These are phyloP conservation scores for Hypsizygus marmoreus DNA, from an alignment of 768 basidiomycete species.

Conservation along the genomic window DNA sequence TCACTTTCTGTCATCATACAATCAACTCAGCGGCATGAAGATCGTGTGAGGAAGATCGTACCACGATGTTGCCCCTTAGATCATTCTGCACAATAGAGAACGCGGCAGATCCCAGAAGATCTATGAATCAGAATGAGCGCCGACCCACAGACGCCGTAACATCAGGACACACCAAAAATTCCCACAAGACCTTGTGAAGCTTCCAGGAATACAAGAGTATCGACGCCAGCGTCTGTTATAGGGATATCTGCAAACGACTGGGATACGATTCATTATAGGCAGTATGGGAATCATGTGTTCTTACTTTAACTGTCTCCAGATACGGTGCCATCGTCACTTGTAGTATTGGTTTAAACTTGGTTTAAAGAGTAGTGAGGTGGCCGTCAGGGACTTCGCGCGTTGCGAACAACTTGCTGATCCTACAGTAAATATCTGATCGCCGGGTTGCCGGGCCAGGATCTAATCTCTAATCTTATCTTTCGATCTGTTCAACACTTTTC, in stretches of 20 bases:
- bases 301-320: conserved; percentile 68
- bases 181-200: conserved; percentile 87
- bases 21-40: neutral
- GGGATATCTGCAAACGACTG: conserved; percentile 95
- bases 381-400: no score
- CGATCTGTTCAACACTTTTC: conserved; percentile 14
- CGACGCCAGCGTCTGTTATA: conserved; percentile 82
- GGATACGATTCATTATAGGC: conserved; percentile 3
- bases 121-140: conserved; percentile 38
- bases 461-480: conserved; percentile 31
- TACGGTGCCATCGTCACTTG: conserved; percentile 65
- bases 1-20: conserved; percentile 79
- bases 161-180: conserved; percentile 72
- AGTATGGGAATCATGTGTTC: conserved; percentile 6
- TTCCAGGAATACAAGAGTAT: conserved; percentile 86
- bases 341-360: conserved; percentile 1
- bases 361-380: neutral
- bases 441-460: conserved; percentile 17
- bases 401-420: no score
- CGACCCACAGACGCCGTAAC: neutral
- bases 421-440: neutral
- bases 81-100: conserved; percentile 85
- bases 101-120: conserved; percentile 82
- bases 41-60: conserved; percentile 37
- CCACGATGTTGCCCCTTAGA: conserved; percentile 88